These are phyloP conservation scores for Lipomyces orientalis DNA, from an alignment of 805 yeast genomes.

Conservation along the genomic window DNA sequence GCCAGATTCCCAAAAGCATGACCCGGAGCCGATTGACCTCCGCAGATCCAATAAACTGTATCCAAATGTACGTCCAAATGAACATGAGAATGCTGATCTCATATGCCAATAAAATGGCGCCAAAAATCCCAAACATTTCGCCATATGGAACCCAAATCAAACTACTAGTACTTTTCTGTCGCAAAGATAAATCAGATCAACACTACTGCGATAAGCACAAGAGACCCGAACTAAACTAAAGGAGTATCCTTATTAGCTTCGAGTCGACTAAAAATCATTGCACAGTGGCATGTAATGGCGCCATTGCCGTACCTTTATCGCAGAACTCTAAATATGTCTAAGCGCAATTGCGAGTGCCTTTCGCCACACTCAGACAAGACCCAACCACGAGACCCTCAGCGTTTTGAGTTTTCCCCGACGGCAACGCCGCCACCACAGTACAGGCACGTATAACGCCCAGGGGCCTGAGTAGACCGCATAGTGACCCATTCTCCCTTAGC, in stretches of 20 bases:
- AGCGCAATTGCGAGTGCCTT: neutral
- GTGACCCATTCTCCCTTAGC: constrained; percentile 95
- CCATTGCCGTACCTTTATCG: neutral
- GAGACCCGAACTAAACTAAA: neutral
- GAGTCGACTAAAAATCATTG: neutral
- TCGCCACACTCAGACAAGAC: neutral
- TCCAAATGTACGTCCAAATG: neutral
- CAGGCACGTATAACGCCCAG: constrained; percentile 53
- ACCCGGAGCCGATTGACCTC: neutral
- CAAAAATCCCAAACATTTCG: neutral
- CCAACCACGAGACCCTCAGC: constrained; percentile 9
- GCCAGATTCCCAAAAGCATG: neutral
- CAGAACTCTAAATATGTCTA: neutral
- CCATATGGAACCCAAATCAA: neutral
- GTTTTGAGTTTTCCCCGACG: constrained; percentile 35
- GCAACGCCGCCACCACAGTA: constrained; percentile 62
- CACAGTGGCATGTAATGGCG: neutral
- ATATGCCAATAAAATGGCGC: neutral
- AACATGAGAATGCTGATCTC: neutral
- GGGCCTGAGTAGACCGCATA: constrained; percentile 53
- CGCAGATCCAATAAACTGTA: neutral
- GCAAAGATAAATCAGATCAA: neutral
- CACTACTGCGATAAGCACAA: neutral
- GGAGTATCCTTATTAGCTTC: neutral
- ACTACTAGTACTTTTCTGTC: neutral